Percentiles rank a stretch among this genome's conserved stretches.
Evolutionary conservation across 805 yeast species (phyloP).

Genomic region (Cyberlindnera samutprakarnensis): DNA sequence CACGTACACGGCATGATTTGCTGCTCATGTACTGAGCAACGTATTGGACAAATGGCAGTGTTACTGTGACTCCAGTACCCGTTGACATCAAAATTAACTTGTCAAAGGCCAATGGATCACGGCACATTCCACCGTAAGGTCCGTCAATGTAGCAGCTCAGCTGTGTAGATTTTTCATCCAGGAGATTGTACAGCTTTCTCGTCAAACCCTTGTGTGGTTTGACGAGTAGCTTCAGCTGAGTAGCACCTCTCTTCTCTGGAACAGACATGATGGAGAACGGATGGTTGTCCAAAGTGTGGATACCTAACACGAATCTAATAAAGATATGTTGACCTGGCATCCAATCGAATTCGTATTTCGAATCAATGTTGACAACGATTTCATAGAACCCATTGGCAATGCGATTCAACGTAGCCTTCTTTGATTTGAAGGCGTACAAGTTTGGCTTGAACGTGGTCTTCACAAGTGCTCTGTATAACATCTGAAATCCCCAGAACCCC

Average conservation of each 20-base stretch:
- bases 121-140: slow-evolving; percentile 47
- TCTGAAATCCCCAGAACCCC: slow-evolving; percentile 43
- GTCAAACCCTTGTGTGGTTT: slow-evolving; percentile 44
- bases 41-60: slow-evolving; percentile 35
- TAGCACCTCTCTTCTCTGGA: slow-evolving; percentile 19
- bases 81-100: slow-evolving; percentile 34
- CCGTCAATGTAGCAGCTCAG: slow-evolving; percentile 41
- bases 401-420: slow-evolving; percentile 26
- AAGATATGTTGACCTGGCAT: slow-evolving; percentile 49
- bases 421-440: slow-evolving; percentile 30
- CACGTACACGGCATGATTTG: slow-evolving; percentile 15
- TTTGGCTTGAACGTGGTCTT: slow-evolving; percentile 41
- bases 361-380: slow-evolving; percentile 23
- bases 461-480: slow-evolving; percentile 36
- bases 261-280: slow-evolving; percentile 45
- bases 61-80: slow-evolving; percentile 48
- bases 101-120: slow-evolving; percentile 39
- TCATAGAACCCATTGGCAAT: slow-evolving; percentile 25
- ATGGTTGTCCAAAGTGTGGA: slow-evolving; percentile 42
- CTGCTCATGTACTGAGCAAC: slow-evolving; percentile 9
- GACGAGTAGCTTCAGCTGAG: slow-evolving; percentile 34
- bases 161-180: slow-evolving; percentile 22
- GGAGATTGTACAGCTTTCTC: slow-evolving; percentile 21
- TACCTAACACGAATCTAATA: slow-evolving; percentile 35
- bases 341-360: slow-evolving; percentile 33